Evolutionary conservation across 768 basidiomycete species (phyloP).

Genomic region (Leccinum disarticulatum): DNA sequence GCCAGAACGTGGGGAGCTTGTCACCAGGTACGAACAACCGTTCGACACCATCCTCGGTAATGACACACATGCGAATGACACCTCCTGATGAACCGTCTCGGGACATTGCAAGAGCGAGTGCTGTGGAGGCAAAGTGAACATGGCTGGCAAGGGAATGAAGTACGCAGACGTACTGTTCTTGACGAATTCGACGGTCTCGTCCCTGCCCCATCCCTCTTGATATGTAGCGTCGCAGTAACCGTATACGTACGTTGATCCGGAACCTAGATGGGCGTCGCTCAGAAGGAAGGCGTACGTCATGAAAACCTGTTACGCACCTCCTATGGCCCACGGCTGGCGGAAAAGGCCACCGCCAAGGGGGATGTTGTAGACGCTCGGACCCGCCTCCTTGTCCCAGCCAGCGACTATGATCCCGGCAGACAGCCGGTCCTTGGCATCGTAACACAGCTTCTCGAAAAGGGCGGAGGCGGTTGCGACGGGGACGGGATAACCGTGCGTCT

Average conservation of each 20-base stretch:
- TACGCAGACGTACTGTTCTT: slow-evolving; percentile 75
- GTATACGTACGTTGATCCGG: slow-evolving; percentile 97
- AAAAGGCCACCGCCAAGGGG: slow-evolving; percentile 96
- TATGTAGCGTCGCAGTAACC: slow-evolving; percentile 99
- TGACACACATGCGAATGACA: slow-evolving; percentile 95
- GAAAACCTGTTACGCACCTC: slow-evolving; percentile 53
- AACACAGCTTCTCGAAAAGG: slow-evolving; percentile 84
- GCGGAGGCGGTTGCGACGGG: slow-evolving; percentile 81
- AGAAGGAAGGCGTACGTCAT: neutral
- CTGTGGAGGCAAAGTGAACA: slow-evolving; percentile 40
- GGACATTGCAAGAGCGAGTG: slow-evolving; percentile 93
- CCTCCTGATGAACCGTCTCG: slow-evolving; percentile 98
- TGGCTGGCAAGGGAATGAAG: neutral
- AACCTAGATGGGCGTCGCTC: slow-evolving; percentile 48
- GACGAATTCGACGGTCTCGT: slow-evolving; percentile 92
- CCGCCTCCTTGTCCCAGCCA: slow-evolving; percentile 91
- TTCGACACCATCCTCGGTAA: slow-evolving; percentile 90
- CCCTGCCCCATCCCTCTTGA: slow-evolving; percentile 85
- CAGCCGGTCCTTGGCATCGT: slow-evolving; percentile 87
- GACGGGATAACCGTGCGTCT: slow-evolving; percentile 64
- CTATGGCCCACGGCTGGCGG: slow-evolving; percentile 98
- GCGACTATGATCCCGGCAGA: slow-evolving; percentile 96
- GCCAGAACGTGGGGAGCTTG: slow-evolving; percentile 87
- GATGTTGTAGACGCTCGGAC: slow-evolving; percentile 95
- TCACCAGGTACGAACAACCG: slow-evolving; percentile 90